These are phyloP conservation scores for Mayamaea pseudoterrestris DNA, from an alignment of 108 stramenopile genomes.

Conservation along the genomic window DNA sequence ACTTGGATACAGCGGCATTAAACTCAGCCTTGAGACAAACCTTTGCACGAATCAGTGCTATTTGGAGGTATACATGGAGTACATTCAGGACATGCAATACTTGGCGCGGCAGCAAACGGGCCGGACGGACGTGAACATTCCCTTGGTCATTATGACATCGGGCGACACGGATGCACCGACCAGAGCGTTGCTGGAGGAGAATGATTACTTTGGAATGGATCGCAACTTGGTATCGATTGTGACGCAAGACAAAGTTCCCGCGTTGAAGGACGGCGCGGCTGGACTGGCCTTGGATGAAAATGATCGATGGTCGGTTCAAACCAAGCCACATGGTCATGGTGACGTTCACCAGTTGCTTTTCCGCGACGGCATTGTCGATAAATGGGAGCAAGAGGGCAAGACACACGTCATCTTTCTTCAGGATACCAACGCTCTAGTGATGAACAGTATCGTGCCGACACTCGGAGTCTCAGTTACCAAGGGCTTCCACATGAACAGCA, in stretches of 20 bases:
- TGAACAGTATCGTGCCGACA: conserved; percentile 85
- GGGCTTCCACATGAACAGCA: conserved; percentile 92
- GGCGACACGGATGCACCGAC: conserved; percentile 95
- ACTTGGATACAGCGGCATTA: conserved; percentile 97
- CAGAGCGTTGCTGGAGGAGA: conserved; percentile 69
- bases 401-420: conserved; percentile 95
- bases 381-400: conserved; percentile 75
- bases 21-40: conserved; percentile 82
- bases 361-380: conserved; percentile 68
- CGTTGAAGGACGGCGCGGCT: conserved; percentile 79
- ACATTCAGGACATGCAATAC: conserved; percentile 89
- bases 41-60: conserved; percentile 58
- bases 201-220: conserved; percentile 88
- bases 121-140: conserved; percentile 41
- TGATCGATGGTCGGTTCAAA: conserved; percentile 78
- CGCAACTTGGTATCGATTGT: conserved; percentile 65
- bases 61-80: conserved; percentile 72
- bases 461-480: conserved; percentile 85
- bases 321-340: conserved; percentile 99
- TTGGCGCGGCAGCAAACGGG: conserved; percentile 53
- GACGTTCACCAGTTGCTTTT: conserved; percentile 94
- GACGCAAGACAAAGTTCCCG: conserved; percentile 92
- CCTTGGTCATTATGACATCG: conserved; percentile 96
- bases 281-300: conserved; percentile 75
- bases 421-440: conserved; percentile 98